phyloP scores from a whole-genome alignment of 129 eudicot genomes.

The Dittrichia graveolens region DNA sequence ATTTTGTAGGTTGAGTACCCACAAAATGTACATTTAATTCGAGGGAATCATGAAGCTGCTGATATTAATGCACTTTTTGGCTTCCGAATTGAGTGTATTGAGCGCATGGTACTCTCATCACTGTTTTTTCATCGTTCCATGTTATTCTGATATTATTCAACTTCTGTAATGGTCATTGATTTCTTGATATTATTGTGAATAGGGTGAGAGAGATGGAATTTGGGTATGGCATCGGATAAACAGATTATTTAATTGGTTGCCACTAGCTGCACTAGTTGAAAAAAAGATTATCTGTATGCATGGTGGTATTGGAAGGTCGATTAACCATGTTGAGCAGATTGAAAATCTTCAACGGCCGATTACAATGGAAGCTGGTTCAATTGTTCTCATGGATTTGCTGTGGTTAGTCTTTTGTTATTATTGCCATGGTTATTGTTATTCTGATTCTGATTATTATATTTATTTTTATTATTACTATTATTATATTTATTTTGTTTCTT shows the following conservation, averaged over 20 bases:
- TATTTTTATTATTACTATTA: no score
- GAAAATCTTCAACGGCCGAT: slow-evolving; percentile 89
- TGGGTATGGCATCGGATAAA: slow-evolving; percentile 97
- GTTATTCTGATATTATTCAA: background rate
- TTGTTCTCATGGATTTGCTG: slow-evolving; percentile 91
- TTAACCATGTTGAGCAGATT: slow-evolving; percentile 85
- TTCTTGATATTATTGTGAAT: slow-evolving; percentile 17
- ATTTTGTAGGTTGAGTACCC: slow-evolving; percentile 79
- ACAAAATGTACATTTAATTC: slow-evolving; percentile 82
- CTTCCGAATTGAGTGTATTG: slow-evolving; percentile 96
- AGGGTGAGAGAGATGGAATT: slow-evolving; percentile 99
- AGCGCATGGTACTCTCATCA: slow-evolving; percentile 73
- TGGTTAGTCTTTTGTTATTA: slow-evolving; percentile 51
- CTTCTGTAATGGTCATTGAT: background rate
- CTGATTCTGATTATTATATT: no score
- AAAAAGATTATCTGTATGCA: slow-evolving; percentile 98
- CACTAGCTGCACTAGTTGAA: slow-evolving; percentile 91
- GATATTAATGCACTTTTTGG: slow-evolving; percentile 99
- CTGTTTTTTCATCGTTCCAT: background rate
- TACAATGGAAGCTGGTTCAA: slow-evolving; percentile 96
- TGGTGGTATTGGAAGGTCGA: slow-evolving; percentile 99
- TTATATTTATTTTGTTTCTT: slow-evolving; percentile 9
- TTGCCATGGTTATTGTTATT: no score
- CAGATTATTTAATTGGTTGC: slow-evolving; percentile 92
- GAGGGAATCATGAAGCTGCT: slow-evolving; percentile 99